Conservation (phyloP, 805 yeast species). For the Clavispora santaluciae region DNA sequence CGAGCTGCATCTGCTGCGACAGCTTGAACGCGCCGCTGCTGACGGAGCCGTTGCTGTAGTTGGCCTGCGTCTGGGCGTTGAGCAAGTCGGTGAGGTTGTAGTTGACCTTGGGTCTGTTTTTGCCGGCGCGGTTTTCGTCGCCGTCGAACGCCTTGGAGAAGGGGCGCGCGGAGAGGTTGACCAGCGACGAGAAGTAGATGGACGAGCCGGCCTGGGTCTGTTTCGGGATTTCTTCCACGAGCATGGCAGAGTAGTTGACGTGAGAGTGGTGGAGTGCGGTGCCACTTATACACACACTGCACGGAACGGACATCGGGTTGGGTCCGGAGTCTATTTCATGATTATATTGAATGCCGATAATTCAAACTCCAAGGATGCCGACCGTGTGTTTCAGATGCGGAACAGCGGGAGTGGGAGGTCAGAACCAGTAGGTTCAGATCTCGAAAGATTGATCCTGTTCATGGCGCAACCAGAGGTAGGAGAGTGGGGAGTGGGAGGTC, state of each 20-base stretch:
- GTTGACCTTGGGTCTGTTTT: slow-evolving; percentile 39
- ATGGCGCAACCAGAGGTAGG: no score
- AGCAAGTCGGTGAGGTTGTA: slow-evolving; percentile 39
- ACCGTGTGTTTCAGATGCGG: no score
- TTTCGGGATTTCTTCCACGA: slow-evolving; percentile 41
- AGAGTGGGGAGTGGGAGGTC: no score
- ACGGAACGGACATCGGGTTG: no score
- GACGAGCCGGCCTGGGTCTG: slow-evolving; percentile 29
- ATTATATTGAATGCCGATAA: no score
- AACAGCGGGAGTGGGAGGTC: no score
- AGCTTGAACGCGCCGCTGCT: slow-evolving; percentile 36
- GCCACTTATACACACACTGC: no score
- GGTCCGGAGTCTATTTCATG: no score
- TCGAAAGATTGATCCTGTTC: no score
- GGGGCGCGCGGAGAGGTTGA: slow-evolving; percentile 39
- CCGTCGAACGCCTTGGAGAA: slow-evolving; percentile 13
- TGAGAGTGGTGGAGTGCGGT: neutral
- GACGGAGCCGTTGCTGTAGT: slow-evolving; percentile 19
- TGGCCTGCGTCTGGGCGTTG: slow-evolving; percentile 38
- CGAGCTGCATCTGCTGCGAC: slow-evolving; percentile 39
- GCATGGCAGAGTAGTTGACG: slow-evolving; percentile 19
- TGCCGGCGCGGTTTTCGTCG: slow-evolving; percentile 20
- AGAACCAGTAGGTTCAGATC: no score
- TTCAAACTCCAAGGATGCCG: no score
- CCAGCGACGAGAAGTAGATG: slow-evolving; percentile 37